Conservation (phyloP, 106 monocot species). For the Narthecium ossifragum region DNA sequence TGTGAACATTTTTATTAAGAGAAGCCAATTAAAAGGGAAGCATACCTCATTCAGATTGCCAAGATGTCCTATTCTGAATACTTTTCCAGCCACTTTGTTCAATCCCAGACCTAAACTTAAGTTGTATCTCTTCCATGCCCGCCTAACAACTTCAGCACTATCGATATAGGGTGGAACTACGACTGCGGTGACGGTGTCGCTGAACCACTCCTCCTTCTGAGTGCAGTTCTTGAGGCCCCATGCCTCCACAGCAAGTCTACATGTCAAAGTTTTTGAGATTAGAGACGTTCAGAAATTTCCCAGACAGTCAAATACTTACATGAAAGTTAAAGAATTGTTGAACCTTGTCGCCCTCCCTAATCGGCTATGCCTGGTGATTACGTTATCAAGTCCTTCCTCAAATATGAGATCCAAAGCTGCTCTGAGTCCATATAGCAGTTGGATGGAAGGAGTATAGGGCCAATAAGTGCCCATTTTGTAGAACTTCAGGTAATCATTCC, state of each 20-base stretch:
- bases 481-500: constrained; percentile 87
- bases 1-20: no score
- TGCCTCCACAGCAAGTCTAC: constrained; percentile 87
- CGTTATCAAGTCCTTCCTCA: constrained; percentile 88
- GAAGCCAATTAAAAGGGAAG: neutral
- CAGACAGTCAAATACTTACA: neutral
- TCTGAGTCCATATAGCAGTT: constrained; percentile 81
- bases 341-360: constrained; percentile 87
- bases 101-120: constrained; percentile 83
- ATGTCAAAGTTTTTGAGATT: neutral
- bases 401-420: constrained; percentile 80
- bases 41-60: constrained; percentile 87
- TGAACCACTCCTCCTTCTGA: constrained; percentile 83
- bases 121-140: constrained; percentile 91
- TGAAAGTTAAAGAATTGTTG: neutral
- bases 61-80: constrained; percentile 88
- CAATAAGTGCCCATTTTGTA: constrained; percentile 81
- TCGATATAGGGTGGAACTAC: constrained; percentile 72
- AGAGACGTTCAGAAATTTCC: neutral
- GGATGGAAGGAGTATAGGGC: constrained; percentile 93
- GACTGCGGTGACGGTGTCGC: constrained; percentile 88
- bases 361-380: constrained; percentile 69
- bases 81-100: constrained; percentile 90
- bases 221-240: constrained; percentile 97
- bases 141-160: constrained; percentile 69